Conservation (phyloP, 208 protist species). For the Polymyxa betae region DNA sequence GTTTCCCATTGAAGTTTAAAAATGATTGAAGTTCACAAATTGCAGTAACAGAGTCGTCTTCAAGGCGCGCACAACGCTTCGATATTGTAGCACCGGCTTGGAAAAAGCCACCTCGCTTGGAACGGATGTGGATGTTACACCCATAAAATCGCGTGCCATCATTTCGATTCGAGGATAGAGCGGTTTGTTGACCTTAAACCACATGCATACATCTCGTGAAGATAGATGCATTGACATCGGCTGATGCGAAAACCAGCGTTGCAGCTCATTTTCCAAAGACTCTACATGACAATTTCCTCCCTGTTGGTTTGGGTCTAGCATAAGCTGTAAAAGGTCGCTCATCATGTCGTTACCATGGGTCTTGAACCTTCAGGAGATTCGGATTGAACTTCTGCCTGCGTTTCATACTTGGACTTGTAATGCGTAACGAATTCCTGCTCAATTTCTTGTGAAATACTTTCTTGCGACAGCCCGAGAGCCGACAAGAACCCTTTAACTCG, state of each 20-base stretch:
- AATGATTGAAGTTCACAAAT: constrained; percentile 39
- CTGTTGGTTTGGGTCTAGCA: background rate
- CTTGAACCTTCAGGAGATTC: too few species aligned
- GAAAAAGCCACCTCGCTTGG: constrained; percentile 1
- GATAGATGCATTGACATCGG: background rate
- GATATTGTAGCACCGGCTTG: background rate
- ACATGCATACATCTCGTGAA: constrained; percentile 39
- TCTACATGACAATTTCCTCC: background rate
- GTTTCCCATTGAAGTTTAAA: constrained; percentile 14
- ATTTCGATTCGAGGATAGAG: constrained; percentile 12
- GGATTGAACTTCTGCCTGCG: too few species aligned
- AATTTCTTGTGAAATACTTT: background rate
- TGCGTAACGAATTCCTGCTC: background rate
- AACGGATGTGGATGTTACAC: constrained; percentile 9
- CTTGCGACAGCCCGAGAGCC: background rate
- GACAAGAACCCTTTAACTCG: background rate
- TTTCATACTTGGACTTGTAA: background rate
- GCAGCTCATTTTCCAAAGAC: constrained; percentile 36
- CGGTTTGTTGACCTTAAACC: constrained; percentile 6
- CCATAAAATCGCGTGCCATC: constrained; percentile 28
- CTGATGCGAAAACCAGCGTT: constrained; percentile 40
- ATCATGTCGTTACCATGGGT: background rate
- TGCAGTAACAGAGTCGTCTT: background rate
- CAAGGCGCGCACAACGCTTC: background rate
- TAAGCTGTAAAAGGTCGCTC: background rate